A percentile compares a stretch with the other conserved stretches of the same genome.
Evolutionary conservation across 2,329 filamentous ascomycete genomes (phyloP).

Genomic region (Pestalotiopsis sp.): DNA sequence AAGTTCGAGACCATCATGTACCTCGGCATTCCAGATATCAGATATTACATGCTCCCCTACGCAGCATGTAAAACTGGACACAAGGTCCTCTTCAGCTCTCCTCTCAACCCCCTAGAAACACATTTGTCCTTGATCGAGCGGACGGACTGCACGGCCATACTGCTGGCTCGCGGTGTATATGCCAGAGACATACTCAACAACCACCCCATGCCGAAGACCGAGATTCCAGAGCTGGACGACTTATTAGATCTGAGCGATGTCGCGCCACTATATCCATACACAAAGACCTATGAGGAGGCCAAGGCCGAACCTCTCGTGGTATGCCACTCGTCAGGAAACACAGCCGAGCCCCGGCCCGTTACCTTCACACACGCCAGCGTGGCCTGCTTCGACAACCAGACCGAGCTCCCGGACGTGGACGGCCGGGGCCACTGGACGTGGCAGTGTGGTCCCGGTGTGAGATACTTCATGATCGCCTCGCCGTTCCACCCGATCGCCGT

Average conservation of each 20-base stretch:
- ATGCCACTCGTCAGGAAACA: constrained; percentile 25
- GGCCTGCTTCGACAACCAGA: constrained; percentile 12
- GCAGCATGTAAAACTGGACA: constrained; percentile 42
- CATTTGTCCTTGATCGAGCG: constrained; percentile 30
- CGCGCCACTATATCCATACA: constrained; percentile 27
- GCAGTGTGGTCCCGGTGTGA: constrained; percentile 5
- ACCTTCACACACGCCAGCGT: constrained; percentile 21
- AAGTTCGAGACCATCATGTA: constrained; percentile 22
- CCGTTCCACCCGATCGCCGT: constrained; percentile 14
- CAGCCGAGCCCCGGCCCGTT: constrained; percentile 33
- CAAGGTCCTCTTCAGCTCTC: constrained; percentile 36
- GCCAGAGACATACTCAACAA: constrained; percentile 13
- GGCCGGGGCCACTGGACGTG: constrained; percentile 13
- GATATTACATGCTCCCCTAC: constrained; percentile 23
- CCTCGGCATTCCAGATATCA: constrained; percentile 21
- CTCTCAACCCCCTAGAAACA: constrained; percentile 32
- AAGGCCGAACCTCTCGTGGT: constrained; percentile 14
- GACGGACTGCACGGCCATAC: constrained; percentile 14
- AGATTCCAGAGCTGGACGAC: constrained; percentile 21
- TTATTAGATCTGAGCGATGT: constrained; percentile 25
- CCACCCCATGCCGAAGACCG: constrained; percentile 12
- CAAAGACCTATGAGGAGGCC: constrained; percentile 33
- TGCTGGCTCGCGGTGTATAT: constrained; percentile 16
- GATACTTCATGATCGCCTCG: constrained; percentile 13
- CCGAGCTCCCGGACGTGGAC: constrained; percentile 10